Conservation (phyloP, 495 filamentous ascomycete species). For the Hypoxylon trugodes region DNA sequence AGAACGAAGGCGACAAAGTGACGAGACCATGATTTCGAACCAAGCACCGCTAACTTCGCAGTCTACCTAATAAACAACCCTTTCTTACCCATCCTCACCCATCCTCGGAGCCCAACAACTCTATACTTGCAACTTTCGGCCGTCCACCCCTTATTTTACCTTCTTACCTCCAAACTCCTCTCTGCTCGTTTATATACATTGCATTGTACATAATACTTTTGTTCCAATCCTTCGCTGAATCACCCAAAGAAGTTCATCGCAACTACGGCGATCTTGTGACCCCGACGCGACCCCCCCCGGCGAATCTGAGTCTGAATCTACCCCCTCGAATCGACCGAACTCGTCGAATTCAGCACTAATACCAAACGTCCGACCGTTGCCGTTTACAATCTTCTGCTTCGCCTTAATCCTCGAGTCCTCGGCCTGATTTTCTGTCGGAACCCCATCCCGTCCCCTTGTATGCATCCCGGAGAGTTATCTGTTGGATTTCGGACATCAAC, state of each 20-base stretch:
- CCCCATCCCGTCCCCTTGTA: constrained; percentile 17
- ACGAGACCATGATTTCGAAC: constrained; percentile 29
- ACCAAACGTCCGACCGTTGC: not conserved
- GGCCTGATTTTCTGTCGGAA: too few species aligned
- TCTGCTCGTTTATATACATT: not conserved
- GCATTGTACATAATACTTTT: not conserved
- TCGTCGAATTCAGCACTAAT: not conserved
- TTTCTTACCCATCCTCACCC: constrained; percentile 35
- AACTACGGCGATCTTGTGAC: constrained; percentile 14
- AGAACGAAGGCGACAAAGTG: not conserved
- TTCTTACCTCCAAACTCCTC: constrained; percentile 8
- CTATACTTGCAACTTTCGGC: constrained; percentile 38
- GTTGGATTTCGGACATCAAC: constrained; percentile 24
- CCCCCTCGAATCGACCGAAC: too few species aligned
- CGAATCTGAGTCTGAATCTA: constrained; percentile 1
- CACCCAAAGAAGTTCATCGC: constrained; percentile 11
- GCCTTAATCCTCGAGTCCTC: too few species aligned
- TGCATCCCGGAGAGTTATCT: constrained; percentile 21
- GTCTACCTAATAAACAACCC: too few species aligned
- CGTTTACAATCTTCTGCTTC: too few species aligned
- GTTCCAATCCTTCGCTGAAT: constrained; percentile 1
- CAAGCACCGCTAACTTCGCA: constrained; percentile 37
- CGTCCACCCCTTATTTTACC: constrained; percentile 35
- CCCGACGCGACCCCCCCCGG: constrained; percentile 15
- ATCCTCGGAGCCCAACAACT: constrained; percentile 40